Evolutionary conservation across 192 early-diverging fungal genomes (phyloP).

Genomic region (Neocallimastix lanati): DNA sequence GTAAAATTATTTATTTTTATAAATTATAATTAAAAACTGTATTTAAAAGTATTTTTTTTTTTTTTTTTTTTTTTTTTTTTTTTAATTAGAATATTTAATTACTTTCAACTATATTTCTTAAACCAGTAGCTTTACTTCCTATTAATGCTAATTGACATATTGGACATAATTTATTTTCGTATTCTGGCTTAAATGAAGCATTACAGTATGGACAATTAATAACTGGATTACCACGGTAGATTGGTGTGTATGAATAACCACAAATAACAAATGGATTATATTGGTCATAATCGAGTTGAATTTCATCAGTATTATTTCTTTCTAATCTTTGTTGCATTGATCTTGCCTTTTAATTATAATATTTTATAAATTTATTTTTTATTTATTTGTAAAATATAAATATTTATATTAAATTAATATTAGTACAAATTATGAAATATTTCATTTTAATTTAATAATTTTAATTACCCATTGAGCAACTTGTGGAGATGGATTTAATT

Average conservation of each 20-base stretch:
- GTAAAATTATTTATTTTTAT: neutral
- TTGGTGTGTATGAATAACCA: slow-evolving; percentile 65
- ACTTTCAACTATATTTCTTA: slow-evolving; percentile 23
- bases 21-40: neutral
- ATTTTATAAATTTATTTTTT: neutral
- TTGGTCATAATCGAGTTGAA: slow-evolving; percentile 78
- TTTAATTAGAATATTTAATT: neutral
- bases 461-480: slow-evolving; percentile 50
- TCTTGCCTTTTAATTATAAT: slow-evolving; percentile 7
- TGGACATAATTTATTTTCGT: slow-evolving; percentile 53
- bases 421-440: too few relatives aligned
- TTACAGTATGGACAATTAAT: slow-evolving; percentile 75
- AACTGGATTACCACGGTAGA: slow-evolving; percentile 67
- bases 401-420: too few relatives aligned
- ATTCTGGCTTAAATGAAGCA: slow-evolving; percentile 71
- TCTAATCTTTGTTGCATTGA: slow-evolving; percentile 7
- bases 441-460: too few relatives aligned
- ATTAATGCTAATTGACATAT: slow-evolving; percentile 76
- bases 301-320: slow-evolving; percentile 53
- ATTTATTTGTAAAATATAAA: too few relatives aligned
- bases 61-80: neutral
- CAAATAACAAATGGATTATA: slow-evolving; percentile 89
- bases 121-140: slow-evolving; percentile 53
- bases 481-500: slow-evolving; percentile 59
- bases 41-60: too few relatives aligned